These are phyloP conservation scores for Alternaria ethzedia DNA, from an alignment of 2,329 filamentous ascomycete genomes.

Conservation along the genomic window DNA sequence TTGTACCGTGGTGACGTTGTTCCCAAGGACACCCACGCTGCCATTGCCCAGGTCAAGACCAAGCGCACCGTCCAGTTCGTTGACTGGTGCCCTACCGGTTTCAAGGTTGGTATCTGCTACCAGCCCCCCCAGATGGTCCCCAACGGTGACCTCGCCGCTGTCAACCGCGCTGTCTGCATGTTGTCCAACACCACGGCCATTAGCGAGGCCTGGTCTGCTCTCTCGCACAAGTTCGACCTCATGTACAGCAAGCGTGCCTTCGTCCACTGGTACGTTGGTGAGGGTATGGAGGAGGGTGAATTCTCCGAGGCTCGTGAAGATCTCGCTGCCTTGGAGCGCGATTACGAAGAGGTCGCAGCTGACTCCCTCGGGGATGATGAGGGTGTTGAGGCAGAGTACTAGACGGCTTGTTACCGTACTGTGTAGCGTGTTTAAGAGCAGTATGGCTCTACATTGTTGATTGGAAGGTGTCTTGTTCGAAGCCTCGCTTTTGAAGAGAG, in stretches of 20 bases:
- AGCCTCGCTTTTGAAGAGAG: conserved; percentile 28
- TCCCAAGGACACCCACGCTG: conserved; percentile 90
- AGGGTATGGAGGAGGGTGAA: conserved; percentile 99
- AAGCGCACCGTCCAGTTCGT: conserved; percentile 99
- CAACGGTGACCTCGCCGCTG: conserved; percentile 96
- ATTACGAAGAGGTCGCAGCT: conserved; percentile 95
- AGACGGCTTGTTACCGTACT: conserved; percentile 48
- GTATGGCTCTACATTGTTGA: conserved; percentile 37
- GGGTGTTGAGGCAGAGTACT: conserved; percentile 89
- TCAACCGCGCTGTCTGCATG: conserved; percentile 99
- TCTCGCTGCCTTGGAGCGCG: conserved; percentile 93
- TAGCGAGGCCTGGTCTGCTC: conserved; percentile 94
- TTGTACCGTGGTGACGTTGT: conserved; percentile 99
- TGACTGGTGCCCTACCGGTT: conserved; percentile 99
- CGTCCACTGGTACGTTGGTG: conserved; percentile 99
- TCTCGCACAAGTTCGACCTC: conserved; percentile 98
- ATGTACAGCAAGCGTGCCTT: conserved; percentile 99
- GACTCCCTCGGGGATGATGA: conserved; percentile 91
- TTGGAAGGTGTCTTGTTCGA: conserved; percentile 27
- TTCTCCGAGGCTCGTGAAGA: conserved; percentile 99
- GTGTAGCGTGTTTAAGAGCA: conserved; percentile 27
- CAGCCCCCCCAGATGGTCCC: conserved; percentile 95
- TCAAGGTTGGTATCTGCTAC: conserved; percentile 99
- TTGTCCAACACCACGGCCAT: conserved; percentile 98
- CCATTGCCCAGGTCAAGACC: conserved; percentile 96